Conservation (phyloP, 768 basidiomycete species). For the Tulasnella sp. region DNA sequence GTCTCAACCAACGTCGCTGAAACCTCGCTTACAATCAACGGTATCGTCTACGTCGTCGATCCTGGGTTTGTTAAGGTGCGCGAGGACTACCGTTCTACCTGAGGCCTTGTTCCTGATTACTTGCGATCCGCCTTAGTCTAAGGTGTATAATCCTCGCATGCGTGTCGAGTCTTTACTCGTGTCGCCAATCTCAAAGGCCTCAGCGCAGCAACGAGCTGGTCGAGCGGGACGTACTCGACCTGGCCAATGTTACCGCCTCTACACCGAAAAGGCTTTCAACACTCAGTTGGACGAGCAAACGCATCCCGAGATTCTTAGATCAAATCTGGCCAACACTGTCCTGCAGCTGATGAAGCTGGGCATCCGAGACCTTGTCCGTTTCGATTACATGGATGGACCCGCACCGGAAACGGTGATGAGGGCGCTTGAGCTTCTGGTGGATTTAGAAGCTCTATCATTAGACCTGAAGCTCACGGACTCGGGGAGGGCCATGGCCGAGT, state of each 20-base stretch:
- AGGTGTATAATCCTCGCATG: constrained; percentile 33
- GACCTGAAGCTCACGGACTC: constrained; percentile 33
- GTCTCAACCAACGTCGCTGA: constrained; percentile 43
- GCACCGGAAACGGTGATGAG: constrained; percentile 37
- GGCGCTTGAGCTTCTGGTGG: constrained; percentile 36
- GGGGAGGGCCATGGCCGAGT: constrained; percentile 37
- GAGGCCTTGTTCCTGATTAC: background rate
- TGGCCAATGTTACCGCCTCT: constrained; percentile 39
- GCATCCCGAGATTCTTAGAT: constrained; percentile 35
- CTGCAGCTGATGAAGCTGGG: constrained; percentile 34
- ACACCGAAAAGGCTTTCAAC: constrained; percentile 34
- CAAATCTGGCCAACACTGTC: constrained; percentile 36
- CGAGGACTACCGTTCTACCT: background rate
- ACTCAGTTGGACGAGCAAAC: constrained; percentile 36
- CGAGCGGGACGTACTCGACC: constrained; percentile 38
- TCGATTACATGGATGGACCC: constrained; percentile 37
- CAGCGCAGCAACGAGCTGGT: constrained; percentile 39
- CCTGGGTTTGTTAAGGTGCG: constrained; percentile 32
- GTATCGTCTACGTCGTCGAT: constrained; percentile 39
- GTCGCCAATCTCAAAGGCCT: constrained; percentile 33
- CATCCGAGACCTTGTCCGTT: constrained; percentile 36
- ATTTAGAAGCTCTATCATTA: constrained; percentile 34
- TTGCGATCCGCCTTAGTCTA: constrained; percentile 28
- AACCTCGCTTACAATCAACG: constrained; percentile 41
- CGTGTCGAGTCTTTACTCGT: constrained; percentile 33